Evolutionary conservation across 352 stramenopile species (phyloP).

Genomic region (Pythium aquatile): DNA sequence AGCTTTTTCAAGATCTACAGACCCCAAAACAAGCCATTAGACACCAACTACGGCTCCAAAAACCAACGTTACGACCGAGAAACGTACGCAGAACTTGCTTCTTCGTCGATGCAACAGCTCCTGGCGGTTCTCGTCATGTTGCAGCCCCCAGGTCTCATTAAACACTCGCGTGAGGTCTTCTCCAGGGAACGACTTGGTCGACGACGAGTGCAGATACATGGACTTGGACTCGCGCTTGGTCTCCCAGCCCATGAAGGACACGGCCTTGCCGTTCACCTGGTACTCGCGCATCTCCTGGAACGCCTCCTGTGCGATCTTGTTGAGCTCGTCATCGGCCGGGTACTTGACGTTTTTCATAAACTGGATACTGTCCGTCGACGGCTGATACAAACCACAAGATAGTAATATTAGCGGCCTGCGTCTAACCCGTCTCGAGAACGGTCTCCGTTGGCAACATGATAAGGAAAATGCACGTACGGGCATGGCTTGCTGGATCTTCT

Average conservation of each 20-base stretch:
- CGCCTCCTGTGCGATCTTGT: constrained; percentile 71
- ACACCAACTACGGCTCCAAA: background rate
- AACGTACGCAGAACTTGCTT: constrained; percentile 84
- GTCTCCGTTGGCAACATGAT: background rate
- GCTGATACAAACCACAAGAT: constrained; percentile 28
- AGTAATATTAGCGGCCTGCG: background rate
- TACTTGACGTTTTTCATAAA: constrained; percentile 90
- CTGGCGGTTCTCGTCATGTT: constrained; percentile 73
- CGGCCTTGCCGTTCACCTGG: constrained; percentile 62
- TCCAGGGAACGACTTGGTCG: constrained; percentile 63
- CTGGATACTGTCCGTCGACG: constrained; percentile 82
- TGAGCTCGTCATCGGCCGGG: constrained; percentile 68
- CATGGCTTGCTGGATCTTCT: constrained; percentile 87
- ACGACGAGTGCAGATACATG: constrained; percentile 82
- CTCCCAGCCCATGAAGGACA: constrained; percentile 70
- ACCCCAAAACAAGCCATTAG: background rate
- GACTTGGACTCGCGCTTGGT: constrained; percentile 85
- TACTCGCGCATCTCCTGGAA: constrained; percentile 85
- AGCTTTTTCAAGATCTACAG: constrained; percentile 79
- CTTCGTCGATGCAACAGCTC: constrained; percentile 67
- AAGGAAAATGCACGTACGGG: constrained; percentile 37
- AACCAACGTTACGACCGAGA: background rate
- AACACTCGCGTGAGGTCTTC: constrained; percentile 77
- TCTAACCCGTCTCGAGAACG: constrained; percentile 12
- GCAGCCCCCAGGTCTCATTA: constrained; percentile 77